Conservation (phyloP, 2,329 filamentous ascomycete species). For the Exophiala lecanii-corni region DNA sequence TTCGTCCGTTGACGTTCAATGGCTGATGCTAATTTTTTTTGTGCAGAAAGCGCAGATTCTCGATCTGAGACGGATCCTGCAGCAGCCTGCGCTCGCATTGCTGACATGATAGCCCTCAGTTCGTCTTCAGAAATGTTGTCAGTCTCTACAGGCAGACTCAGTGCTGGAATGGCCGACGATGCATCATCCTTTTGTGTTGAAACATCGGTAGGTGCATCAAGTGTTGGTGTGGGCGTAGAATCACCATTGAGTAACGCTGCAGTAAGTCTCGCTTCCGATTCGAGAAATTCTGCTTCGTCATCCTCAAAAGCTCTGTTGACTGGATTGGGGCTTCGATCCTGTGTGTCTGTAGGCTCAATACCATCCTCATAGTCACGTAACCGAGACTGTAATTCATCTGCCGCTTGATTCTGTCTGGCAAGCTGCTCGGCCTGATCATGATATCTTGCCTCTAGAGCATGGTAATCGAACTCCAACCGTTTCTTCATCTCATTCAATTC, state of each 20-base stretch:
- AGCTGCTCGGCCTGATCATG: constrained; percentile 41
- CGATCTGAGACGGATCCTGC: constrained; percentile 21
- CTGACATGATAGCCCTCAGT: constrained; percentile 27
- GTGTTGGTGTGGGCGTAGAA: background rate
- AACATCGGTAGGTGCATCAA: background rate
- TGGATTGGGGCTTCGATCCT: constrained; percentile 5
- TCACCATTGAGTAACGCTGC: constrained; percentile 22
- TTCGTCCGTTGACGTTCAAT: constrained; percentile 23
- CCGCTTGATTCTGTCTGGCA: constrained; percentile 23
- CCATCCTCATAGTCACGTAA: constrained; percentile 26
- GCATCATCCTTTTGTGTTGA: constrained; percentile 1
- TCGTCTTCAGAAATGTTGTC: constrained; percentile 25
- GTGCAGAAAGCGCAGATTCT: constrained; percentile 20
- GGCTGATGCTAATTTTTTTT: constrained; percentile 24
- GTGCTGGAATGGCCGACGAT: background rate
- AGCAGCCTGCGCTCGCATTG: constrained; percentile 25
- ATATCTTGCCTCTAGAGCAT: constrained; percentile 42
- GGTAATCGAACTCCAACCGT: constrained; percentile 46
- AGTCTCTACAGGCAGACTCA: background rate
- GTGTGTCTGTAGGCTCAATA: constrained; percentile 7
- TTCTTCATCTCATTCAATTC: constrained; percentile 47
- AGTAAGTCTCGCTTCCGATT: constrained; percentile 23
- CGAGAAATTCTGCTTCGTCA: constrained; percentile 23
- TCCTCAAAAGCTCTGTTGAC: constrained; percentile 19
- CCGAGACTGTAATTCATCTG: constrained; percentile 26